A percentile compares a stretch with the other conserved stretches of the same genome.
Evolutionary conservation across 1,284 basidiomycete species (phyloP).

Genomic region (Trichosporon ovoides): DNA sequence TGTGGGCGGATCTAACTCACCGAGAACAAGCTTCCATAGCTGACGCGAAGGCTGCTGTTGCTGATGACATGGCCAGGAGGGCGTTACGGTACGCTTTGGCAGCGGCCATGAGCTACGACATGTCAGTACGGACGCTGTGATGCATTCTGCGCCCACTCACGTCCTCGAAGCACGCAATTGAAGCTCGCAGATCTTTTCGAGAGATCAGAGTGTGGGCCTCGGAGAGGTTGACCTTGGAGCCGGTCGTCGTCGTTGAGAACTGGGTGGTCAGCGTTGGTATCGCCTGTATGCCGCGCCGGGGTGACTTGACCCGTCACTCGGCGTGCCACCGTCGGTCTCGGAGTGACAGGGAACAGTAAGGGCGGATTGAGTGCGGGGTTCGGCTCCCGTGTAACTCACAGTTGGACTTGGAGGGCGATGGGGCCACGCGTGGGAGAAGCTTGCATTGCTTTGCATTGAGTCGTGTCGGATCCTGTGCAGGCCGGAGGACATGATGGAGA

Average conservation of each 20-base stretch:
- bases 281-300: too few relatives aligned
- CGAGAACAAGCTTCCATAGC: constrained; percentile 76
- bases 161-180: constrained; percentile 47
- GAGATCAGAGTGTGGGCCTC: constrained; percentile 43
- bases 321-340: background rate
- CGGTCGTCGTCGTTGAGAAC: constrained; percentile 47
- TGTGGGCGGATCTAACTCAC: constrained; percentile 50
- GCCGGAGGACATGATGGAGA: constrained; percentile 1
- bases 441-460: constrained; percentile 17
- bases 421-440: constrained; percentile 13
- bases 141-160: constrained; percentile 21
- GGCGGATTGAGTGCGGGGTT: background rate
- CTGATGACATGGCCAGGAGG: constrained; percentile 74
- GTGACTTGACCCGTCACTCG: background rate
- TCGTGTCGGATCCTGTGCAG: constrained; percentile 12
- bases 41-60: constrained; percentile 78
- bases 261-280: constrained; percentile 16
- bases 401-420: constrained; percentile 21
- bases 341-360: background rate
- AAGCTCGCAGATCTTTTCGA: constrained; percentile 44
- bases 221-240: constrained; percentile 41
- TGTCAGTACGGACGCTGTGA: background rate
- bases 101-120: constrained; percentile 63
- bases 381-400: constrained; percentile 9
- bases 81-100: constrained; percentile 79